These are phyloP conservation scores for Acanthamoeba royreba DNA, from an alignment of 208 protist genomes.

Conservation along the genomic window DNA sequence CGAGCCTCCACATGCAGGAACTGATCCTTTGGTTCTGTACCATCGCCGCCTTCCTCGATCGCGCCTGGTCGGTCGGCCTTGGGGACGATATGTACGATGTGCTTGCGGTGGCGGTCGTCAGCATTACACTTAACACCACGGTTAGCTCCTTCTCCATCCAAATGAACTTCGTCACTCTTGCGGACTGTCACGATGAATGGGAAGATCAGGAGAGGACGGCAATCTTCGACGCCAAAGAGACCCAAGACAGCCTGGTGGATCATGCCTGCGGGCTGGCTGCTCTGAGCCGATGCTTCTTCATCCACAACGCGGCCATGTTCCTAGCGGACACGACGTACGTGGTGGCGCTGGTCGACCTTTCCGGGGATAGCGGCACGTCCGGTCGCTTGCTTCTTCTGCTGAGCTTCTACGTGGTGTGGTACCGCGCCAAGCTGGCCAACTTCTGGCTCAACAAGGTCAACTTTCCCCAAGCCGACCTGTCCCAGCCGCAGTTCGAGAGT, in stretches of 20 bases:
- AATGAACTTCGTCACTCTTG: background rate
- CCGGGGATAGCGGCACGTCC: background rate
- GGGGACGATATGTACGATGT: background rate
- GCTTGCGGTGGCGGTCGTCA: background rate
- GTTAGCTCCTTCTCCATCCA: background rate
- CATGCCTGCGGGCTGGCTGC: background rate
- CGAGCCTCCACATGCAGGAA: background rate
- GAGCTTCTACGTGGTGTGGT: background rate
- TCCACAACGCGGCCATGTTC: background rate
- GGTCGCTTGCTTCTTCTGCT: background rate
- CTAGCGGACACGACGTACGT: background rate
- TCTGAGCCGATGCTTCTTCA: background rate
- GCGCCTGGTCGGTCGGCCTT: background rate
- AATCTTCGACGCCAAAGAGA: background rate
- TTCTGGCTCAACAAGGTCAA: conserved; percentile 25
- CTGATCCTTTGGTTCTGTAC: background rate
- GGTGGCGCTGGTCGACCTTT: background rate
- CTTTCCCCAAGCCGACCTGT: background rate
- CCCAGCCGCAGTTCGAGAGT: too few relatives aligned
- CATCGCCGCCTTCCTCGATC: background rate
- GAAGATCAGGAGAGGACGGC: background rate
- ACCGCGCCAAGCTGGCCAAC: background rate
- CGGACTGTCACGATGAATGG: background rate
- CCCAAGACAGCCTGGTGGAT: background rate
- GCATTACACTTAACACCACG: too few relatives aligned